These are phyloP conservation scores for Breynia disticha DNA, from an alignment of 441 rosid genomes.

Conservation along the genomic window DNA sequence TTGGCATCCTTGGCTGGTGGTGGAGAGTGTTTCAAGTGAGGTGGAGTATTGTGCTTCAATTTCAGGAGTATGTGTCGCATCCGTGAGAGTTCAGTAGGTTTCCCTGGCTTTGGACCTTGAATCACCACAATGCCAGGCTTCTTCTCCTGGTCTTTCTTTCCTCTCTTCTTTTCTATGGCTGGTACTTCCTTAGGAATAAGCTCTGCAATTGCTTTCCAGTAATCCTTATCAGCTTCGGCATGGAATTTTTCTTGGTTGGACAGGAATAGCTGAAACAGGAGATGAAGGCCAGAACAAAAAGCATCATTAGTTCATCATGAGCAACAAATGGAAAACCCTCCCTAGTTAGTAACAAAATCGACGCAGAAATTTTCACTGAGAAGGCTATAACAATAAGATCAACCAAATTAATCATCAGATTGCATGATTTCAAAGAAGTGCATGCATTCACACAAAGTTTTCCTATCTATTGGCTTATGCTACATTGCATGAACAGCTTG, in stretches of 20 bases:
- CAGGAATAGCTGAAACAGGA: conserved; percentile 36
- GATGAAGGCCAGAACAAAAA: conserved; percentile 8
- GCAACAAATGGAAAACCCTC: too few species aligned
- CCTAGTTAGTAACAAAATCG: too few species aligned
- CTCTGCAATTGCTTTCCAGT: conserved; percentile 85
- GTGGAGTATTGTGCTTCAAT: conserved; percentile 66
- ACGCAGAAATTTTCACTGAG: too few species aligned
- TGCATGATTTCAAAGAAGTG: too few species aligned
- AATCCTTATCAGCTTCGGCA: conserved; percentile 59
- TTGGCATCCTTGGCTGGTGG: conserved; percentile 34
- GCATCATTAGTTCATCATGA: too few species aligned
- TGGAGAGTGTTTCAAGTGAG: conserved; percentile 54
- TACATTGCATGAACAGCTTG: too few species aligned
- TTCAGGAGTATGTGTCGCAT: conserved; percentile 65
- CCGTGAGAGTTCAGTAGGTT: conserved; percentile 76
- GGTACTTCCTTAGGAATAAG: conserved; percentile 82
- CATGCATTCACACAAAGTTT: too few species aligned
- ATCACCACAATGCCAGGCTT: conserved; percentile 48
- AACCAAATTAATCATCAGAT: too few species aligned
- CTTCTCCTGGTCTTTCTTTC: conserved; percentile 64
- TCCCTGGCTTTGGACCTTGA: conserved; percentile 88
- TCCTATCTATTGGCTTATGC: too few species aligned
- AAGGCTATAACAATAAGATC: too few species aligned
- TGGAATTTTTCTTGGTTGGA: conserved; percentile 59
- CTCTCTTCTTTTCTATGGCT: conserved; percentile 50